These are phyloP conservation scores for Ophiocordyceps unilateralis DNA, from an alignment of 2,329 filamentous ascomycete species.

Conservation along the genomic window DNA sequence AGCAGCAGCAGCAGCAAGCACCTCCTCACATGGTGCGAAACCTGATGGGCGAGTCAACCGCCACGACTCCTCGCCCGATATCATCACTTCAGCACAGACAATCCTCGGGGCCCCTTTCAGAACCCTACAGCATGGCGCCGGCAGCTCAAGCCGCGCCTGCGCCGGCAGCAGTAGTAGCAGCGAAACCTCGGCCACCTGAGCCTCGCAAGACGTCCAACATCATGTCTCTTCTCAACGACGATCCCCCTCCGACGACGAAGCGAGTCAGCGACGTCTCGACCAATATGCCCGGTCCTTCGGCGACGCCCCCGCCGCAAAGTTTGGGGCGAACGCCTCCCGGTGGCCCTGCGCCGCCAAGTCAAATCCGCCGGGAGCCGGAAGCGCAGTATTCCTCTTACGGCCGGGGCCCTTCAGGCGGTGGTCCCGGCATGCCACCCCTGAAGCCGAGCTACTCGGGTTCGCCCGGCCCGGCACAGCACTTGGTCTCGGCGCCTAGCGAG, in stretches of 20 bases:
- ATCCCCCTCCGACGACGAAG: conserved; percentile 33
- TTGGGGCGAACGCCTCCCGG: conserved; percentile 24
- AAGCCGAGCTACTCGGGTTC: conserved; percentile 35
- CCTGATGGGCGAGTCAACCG: conserved; percentile 21
- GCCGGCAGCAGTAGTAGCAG: conserved; percentile 11
- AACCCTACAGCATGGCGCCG: conserved; percentile 11
- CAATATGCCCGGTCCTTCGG: conserved; percentile 21
- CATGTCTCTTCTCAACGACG: conserved; percentile 46
- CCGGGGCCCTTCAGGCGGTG: conserved; percentile 15
- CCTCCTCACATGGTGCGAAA: conserved; percentile 22
- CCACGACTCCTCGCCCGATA: conserved; percentile 17
- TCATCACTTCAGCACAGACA: conserved; percentile 19
- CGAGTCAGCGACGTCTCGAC: conserved; percentile 29
- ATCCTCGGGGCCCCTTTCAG: conserved; percentile 13
- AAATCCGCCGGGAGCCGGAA: conserved; percentile 32
- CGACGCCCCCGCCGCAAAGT: conserved; percentile 31
- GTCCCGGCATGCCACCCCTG: conserved; percentile 33
- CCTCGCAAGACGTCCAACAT: conserved; percentile 44
- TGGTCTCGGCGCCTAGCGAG: conserved; percentile 19
- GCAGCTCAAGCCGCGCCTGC: conserved; percentile 10
- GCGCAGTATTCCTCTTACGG: conserved; percentile 29
- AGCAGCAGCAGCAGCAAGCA: neutral
- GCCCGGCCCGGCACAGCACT: conserved; percentile 27
- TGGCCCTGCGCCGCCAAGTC: conserved; percentile 20
- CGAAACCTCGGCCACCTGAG: conserved; percentile 25